Percentiles rank a stretch among this genome's conserved stretches.
These are phyloP conservation scores for Xerocomus brunneocitrinus DNA, from an alignment of 768 basidiomycete species.

Conservation along the genomic window DNA sequence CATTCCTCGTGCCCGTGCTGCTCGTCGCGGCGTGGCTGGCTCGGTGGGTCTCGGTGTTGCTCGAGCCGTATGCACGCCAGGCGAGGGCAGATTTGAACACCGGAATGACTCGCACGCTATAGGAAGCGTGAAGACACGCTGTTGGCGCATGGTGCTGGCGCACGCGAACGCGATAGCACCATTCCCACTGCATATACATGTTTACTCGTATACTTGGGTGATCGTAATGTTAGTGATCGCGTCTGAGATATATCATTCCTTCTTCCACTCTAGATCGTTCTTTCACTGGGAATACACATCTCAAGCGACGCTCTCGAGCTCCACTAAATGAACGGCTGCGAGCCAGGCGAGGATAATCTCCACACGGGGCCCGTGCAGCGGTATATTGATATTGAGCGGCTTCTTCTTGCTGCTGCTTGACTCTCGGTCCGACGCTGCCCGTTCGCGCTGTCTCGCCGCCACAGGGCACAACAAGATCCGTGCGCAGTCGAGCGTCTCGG, in stretches of 20 bases:
- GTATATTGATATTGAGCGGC: constrained; percentile 68
- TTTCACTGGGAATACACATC: neutral
- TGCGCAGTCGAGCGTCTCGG: constrained; percentile 57
- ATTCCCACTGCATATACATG: too few species aligned
- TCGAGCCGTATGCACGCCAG: constrained; percentile 21
- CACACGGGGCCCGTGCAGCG: constrained; percentile 80
- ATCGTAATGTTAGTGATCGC: too few species aligned
- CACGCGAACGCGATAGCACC: too few species aligned
- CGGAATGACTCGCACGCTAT: neutral
- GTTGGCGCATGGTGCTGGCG: constrained; percentile 16
- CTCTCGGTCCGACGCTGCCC: constrained; percentile 49
- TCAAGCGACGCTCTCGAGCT: constrained; percentile 48
- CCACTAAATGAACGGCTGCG: constrained; percentile 73
- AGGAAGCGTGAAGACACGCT: constrained; percentile 16
- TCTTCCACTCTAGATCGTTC: neutral
- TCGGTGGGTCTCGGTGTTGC: constrained; percentile 14
- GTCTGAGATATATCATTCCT: neutral
- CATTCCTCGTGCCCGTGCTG: constrained; percentile 28
- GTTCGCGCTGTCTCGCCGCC: constrained; percentile 55
- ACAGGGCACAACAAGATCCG: constrained; percentile 75
- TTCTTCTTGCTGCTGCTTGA: constrained; percentile 47
- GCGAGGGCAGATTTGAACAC: constrained; percentile 22
- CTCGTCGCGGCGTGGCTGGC: constrained; percentile 16
- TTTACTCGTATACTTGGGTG: too few species aligned
- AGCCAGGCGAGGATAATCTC: constrained; percentile 85